Conservation (phyloP, 306 rosid species). For the Erythrophleum fordii region DNA sequence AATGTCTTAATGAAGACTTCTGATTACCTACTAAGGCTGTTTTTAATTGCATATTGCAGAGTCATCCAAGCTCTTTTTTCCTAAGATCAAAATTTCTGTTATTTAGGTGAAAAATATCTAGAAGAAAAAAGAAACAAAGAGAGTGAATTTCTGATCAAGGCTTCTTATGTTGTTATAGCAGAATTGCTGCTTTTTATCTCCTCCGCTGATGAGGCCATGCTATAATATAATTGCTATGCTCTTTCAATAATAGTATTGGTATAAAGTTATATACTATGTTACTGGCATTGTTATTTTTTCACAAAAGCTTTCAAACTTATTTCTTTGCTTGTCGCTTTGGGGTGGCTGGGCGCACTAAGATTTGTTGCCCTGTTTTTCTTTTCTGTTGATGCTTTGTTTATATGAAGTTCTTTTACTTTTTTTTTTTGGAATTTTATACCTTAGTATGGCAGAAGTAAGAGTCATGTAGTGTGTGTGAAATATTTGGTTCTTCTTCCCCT, state of each 20-base stretch:
- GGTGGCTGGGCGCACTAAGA: background rate
- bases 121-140: background rate
- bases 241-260: background rate
- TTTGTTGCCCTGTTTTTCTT: background rate
- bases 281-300: background rate
- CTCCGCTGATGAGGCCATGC: background rate
- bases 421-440: background rate
- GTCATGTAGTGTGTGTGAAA: slow-evolving; percentile 12
- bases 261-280: background rate
- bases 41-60: background rate
- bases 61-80: background rate
- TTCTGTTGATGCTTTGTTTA: background rate
- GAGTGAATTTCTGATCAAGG: background rate
- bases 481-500: slow-evolving; percentile 5
- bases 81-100: background rate
- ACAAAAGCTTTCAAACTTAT: background rate
- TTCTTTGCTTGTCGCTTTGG: background rate
- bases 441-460: background rate
- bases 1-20: background rate
- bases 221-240: background rate
- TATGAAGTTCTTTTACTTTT: background rate
- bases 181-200: background rate
- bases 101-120: background rate
- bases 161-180: background rate
- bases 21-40: background rate